phyloP scores from a whole-genome alignment of 2,329 filamentous ascomycete species.

The Neophaeococcomyces mojaviensis region DNA sequence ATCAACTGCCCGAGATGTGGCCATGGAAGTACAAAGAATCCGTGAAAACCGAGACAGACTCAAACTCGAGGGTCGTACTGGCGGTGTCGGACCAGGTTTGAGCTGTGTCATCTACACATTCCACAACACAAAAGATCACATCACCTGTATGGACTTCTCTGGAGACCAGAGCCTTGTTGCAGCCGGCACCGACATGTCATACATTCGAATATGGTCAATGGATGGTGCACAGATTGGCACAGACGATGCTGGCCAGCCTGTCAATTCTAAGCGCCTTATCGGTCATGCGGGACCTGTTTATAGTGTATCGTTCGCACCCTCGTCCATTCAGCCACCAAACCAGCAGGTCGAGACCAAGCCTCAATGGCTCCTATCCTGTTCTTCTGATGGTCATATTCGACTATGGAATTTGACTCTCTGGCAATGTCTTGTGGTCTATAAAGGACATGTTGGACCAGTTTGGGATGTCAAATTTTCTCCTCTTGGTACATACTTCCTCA shows the following conservation, averaged over 20 bases:
- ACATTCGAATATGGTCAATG: slow-evolving; percentile 88
- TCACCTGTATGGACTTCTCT: slow-evolving; percentile 93
- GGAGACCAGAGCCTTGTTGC: slow-evolving; percentile 82
- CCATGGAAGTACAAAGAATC: slow-evolving; percentile 88
- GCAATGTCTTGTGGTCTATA: slow-evolving; percentile 89
- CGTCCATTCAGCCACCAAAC: slow-evolving; percentile 44
- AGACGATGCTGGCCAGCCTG: slow-evolving; percentile 55
- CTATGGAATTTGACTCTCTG: slow-evolving; percentile 90
- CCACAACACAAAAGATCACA: slow-evolving; percentile 87
- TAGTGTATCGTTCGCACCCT: slow-evolving; percentile 78
- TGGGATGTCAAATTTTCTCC: slow-evolving; percentile 87
- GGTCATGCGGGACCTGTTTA: slow-evolving; percentile 89
- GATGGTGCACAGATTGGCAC: slow-evolving; percentile 75
- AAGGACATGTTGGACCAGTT: slow-evolving; percentile 81
- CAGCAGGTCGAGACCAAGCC: slow-evolving; percentile 47
- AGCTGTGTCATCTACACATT: slow-evolving; percentile 98
- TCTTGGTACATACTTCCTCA: slow-evolving; percentile 90
- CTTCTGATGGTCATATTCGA: slow-evolving; percentile 78
- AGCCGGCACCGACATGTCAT: slow-evolving; percentile 84
- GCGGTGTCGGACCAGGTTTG: slow-evolving; percentile 72
- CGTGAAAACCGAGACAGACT: slow-evolving; percentile 90
- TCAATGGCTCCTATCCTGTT: slow-evolving; percentile 77
- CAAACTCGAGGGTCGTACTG: slow-evolving; percentile 74
- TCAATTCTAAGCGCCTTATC: slow-evolving; percentile 68
- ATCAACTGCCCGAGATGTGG: slow-evolving; percentile 79